phyloP scores from a whole-genome alignment of 345 rosid genomes.

The Citrus sp. region DNA sequence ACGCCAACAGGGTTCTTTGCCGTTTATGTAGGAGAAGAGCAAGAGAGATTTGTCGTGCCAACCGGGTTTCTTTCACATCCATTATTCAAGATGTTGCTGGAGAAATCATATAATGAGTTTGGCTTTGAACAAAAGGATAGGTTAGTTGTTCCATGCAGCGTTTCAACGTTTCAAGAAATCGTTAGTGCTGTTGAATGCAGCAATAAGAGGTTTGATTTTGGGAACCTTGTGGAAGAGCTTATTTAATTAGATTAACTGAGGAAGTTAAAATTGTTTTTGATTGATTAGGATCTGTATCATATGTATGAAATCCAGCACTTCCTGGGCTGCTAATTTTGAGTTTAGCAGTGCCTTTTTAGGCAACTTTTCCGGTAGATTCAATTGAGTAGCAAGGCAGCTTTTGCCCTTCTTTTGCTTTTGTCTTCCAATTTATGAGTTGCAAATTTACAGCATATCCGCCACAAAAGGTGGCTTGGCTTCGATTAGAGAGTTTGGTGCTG shows the following conservation, averaged over 20 bases:
- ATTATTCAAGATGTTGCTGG: slow-evolving; percentile 73
- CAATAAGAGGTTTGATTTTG: slow-evolving; percentile 68
- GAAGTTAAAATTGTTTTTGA: background rate
- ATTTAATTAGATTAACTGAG: slow-evolving; percentile 25
- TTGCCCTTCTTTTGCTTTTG: background rate
- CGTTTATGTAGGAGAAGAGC: slow-evolving; percentile 72
- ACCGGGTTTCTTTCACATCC: slow-evolving; percentile 76
- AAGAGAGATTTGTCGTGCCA: slow-evolving; percentile 65
- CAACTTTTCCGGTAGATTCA: background rate
- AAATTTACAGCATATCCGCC: background rate
- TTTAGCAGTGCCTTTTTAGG: background rate
- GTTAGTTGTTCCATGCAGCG: slow-evolving; percentile 77
- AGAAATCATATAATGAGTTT: slow-evolving; percentile 69
- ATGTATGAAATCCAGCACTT: background rate
- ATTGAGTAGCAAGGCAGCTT: background rate
- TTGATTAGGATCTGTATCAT: background rate
- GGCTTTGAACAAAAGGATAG: slow-evolving; percentile 47
- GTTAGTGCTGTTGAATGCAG: slow-evolving; percentile 62
- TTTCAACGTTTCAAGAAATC: slow-evolving; percentile 64
- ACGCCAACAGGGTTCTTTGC: slow-evolving; percentile 80
- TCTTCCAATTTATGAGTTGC: background rate
- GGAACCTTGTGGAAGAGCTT: slow-evolving; percentile 69
- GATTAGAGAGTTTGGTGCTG: background rate
- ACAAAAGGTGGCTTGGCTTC: background rate
- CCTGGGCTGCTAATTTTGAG: slow-evolving; percentile 11